These are phyloP conservation scores for Erythrophleum ivorense DNA, from an alignment of 331 rosid genomes.

Conservation along the genomic window DNA sequence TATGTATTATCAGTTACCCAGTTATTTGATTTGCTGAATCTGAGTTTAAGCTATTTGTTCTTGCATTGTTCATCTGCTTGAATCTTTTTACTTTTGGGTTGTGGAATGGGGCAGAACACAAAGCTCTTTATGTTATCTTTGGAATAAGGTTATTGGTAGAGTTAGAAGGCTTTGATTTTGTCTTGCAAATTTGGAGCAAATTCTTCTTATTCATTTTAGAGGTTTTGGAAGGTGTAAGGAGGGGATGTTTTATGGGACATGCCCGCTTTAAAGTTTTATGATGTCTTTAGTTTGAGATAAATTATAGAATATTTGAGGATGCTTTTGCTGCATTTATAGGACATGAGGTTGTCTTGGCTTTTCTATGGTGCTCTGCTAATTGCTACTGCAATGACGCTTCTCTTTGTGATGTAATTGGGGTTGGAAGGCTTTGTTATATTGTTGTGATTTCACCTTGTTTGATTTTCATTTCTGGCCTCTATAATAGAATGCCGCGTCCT, in stretches of 20 bases:
- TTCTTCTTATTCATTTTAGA: neutral
- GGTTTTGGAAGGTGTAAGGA: neutral
- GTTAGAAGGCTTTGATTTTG: neutral
- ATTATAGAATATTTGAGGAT: neutral
- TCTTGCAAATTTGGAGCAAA: neutral
- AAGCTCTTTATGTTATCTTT: neutral
- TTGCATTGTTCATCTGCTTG: neutral
- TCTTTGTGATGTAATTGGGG: neutral
- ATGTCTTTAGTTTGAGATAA: neutral
- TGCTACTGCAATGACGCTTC: neutral
- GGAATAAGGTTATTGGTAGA: neutral
- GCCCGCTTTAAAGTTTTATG: neutral
- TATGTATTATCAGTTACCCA: neutral
- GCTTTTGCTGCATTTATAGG: neutral
- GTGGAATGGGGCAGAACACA: neutral
- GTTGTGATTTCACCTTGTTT: neutral
- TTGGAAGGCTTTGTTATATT: neutral
- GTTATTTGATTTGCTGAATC: neutral
- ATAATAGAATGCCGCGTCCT: neutral
- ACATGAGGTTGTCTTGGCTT: neutral
- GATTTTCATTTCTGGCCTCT: neutral
- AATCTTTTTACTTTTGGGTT: neutral
- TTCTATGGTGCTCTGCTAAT: neutral
- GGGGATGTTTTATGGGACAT: neutral
- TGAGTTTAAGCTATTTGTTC: neutral